Conservation (phyloP, 805 yeast species). For the Wickerhamomyces bovis region DNA sequence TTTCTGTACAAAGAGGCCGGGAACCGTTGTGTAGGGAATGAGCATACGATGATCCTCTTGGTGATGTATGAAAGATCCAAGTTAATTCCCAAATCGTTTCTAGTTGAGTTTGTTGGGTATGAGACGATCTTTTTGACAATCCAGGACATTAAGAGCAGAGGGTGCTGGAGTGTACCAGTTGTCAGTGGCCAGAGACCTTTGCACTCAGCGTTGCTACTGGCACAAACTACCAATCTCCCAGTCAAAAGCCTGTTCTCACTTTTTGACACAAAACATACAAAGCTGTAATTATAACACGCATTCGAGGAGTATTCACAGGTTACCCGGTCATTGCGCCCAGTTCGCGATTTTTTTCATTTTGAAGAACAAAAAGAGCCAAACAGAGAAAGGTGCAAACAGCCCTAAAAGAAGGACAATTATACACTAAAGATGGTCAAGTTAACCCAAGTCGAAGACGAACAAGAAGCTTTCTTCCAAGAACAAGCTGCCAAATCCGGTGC, state of each 20-base stretch:
- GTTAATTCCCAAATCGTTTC: slow-evolving; percentile 25
- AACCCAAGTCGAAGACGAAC: slow-evolving; percentile 59
- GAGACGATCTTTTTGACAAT: slow-evolving; percentile 6
- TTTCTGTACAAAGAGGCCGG: slow-evolving; percentile 45
- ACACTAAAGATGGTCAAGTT: slow-evolving; percentile 58
- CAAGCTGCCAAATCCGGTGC: slow-evolving; percentile 28
- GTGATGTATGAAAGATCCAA: slow-evolving; percentile 67
- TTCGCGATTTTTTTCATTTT: background rate
- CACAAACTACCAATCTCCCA: too few relatives aligned
- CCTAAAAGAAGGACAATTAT: background rate
- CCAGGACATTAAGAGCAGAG: background rate
- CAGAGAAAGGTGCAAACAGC: background rate
- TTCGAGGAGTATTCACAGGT: background rate
- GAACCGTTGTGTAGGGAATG: slow-evolving; percentile 57
- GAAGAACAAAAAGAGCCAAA: background rate
- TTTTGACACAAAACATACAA: background rate
- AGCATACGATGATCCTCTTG: slow-evolving; percentile 59
- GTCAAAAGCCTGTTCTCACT: too few relatives aligned
- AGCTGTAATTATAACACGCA: background rate
- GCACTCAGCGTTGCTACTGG: too few relatives aligned
- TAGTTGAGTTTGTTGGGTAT: slow-evolving; percentile 12
- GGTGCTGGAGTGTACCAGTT: too few relatives aligned
- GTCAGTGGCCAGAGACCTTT: too few relatives aligned
- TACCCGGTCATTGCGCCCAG: background rate
- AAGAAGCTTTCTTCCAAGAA: slow-evolving; percentile 28